Percentiles rank a stretch among this genome's conserved stretches.
These are phyloP conservation scores for Suillus ampliporus DNA, from an alignment of 768 basidiomycete species.

Conservation along the genomic window DNA sequence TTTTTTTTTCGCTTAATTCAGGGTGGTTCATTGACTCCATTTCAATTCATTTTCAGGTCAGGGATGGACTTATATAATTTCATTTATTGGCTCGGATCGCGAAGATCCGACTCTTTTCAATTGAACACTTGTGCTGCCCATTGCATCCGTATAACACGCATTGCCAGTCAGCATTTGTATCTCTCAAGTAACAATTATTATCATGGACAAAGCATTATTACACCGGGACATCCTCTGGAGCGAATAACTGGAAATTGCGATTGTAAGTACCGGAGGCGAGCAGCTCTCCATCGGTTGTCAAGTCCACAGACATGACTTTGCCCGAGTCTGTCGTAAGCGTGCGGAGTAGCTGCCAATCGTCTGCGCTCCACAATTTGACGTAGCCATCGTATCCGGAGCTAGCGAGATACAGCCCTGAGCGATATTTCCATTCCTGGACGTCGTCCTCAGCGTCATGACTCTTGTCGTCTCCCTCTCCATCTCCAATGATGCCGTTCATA, in stretches of 20 bases:
- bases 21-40: conserved; percentile 27
- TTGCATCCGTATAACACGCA: conserved; percentile 5
- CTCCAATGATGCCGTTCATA: conserved; percentile 53
- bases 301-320: conserved; percentile 99
- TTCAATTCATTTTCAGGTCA: conserved; percentile 35
- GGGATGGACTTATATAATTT: conserved; percentile 47
- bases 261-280: conserved; percentile 93
- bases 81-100: conserved; percentile 21
- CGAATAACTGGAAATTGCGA: conserved; percentile 92
- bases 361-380: conserved; percentile 96
- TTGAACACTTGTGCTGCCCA: conserved; percentile 5
- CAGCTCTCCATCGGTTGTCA: conserved; percentile 81
- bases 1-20: conserved; percentile 26
- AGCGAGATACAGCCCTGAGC: conserved; percentile 90
- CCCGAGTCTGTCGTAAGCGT: conserved; percentile 92
- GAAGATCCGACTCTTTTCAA: neutral
- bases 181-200: conserved; percentile 31
- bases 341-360: conserved; percentile 94
- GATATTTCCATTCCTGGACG: conserved; percentile 75
- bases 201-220: conserved; percentile 27
- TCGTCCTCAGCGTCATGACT: conserved; percentile 33
- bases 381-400: conserved; percentile 94
- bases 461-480: conserved; percentile 37
- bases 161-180: conserved; percentile 31
- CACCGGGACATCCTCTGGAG: conserved; percentile 65